Percentiles rank a stretch among this genome's conserved stretches.
Evolutionary conservation across 495 filamentous ascomycete genomes (phyloP).

Genomic region (Xanthoparmelia taractica): DNA sequence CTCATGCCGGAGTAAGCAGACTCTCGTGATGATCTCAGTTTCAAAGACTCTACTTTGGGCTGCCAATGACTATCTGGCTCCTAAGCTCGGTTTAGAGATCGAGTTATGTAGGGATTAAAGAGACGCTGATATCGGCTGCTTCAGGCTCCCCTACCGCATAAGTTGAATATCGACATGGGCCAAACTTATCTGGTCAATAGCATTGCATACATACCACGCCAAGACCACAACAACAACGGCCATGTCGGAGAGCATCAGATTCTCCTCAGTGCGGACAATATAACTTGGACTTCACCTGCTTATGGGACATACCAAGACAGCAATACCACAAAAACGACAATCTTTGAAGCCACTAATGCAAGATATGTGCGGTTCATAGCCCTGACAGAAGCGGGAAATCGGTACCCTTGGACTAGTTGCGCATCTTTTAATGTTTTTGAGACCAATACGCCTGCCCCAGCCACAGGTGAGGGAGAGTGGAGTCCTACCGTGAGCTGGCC

Average conservation of each 20-base stretch:
- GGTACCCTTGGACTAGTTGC: constrained; percentile 32
- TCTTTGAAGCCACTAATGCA: constrained; percentile 33
- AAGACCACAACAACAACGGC: constrained; percentile 17
- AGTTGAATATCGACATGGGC: constrained; percentile 23
- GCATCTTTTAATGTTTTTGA: constrained; percentile 31
- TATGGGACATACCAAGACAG: constrained; percentile 40
- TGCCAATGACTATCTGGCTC: neutral
- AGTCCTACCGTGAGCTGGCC: constrained; percentile 31
- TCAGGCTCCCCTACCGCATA: constrained; percentile 17
- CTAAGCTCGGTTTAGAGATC: neutral
- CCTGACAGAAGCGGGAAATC: constrained; percentile 28
- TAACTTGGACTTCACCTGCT: constrained; percentile 31
- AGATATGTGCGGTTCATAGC: constrained; percentile 38
- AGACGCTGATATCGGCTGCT: neutral
- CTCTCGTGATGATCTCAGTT: neutral
- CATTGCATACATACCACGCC: constrained; percentile 20
- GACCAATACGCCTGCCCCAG: constrained; percentile 14
- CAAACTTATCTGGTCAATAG: constrained; percentile 18
- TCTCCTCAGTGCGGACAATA: constrained; percentile 30
- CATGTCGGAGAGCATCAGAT: constrained; percentile 24
- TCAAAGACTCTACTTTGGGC: neutral
- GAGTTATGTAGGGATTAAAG: neutral
- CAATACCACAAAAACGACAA: constrained; percentile 34
- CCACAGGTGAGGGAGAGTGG: constrained; percentile 32
- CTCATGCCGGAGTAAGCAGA: neutral